phyloP scores from a whole-genome alignment of 2,329 filamentous ascomycete species.

The Rosellinia necatrix region DNA sequence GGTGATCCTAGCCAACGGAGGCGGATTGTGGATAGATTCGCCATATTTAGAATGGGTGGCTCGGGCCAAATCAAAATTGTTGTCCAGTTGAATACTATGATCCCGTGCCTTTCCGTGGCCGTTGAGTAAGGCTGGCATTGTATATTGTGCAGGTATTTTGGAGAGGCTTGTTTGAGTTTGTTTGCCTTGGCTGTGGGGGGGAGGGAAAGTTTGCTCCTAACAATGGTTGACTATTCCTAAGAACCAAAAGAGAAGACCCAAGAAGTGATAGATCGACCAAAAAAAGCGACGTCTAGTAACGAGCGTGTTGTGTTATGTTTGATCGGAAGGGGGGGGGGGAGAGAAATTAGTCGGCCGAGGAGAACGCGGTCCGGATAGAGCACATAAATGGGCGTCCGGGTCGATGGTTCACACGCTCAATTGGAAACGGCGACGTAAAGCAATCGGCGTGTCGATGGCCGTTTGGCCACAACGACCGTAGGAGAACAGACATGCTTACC shows the following conservation, averaged over 20 bases:
- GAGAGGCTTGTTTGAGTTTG: conserved; percentile 25
- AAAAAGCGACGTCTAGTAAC: conserved; percentile 35
- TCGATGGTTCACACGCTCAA: conserved; percentile 19
- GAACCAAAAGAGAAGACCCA: conserved; percentile 45
- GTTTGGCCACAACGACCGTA: conserved; percentile 32
- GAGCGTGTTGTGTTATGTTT: conserved; percentile 37
- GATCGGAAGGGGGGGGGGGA: conserved; percentile 11
- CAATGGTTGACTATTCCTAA: conserved; percentile 43
- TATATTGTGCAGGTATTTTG: conserved; percentile 39
- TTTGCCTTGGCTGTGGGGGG: conserved; percentile 33
- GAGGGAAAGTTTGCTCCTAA: conserved; percentile 42
- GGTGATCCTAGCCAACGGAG: conserved; percentile 41
- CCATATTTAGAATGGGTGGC: conserved; percentile 22
- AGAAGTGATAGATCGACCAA: conserved; percentile 55
- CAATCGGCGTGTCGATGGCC: conserved; percentile 33
- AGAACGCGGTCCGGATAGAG: conserved; percentile 4
- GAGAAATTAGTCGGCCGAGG: conserved; percentile 19
- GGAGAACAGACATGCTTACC: conserved; percentile 49
- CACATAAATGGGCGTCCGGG: conserved; percentile 20
- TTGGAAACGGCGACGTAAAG: conserved; percentile 25
- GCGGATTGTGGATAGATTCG: conserved; percentile 32
- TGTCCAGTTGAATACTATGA: conserved; percentile 55
- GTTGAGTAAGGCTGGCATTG: conserved; percentile 50
- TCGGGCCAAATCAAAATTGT: conserved; percentile 25
- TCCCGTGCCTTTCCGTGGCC: conserved; percentile 51